Percentiles rank a stretch among this genome's conserved stretches.
Conservation (phyloP, 257 asterid genomes). For the Solanum sejunctum region DNA sequence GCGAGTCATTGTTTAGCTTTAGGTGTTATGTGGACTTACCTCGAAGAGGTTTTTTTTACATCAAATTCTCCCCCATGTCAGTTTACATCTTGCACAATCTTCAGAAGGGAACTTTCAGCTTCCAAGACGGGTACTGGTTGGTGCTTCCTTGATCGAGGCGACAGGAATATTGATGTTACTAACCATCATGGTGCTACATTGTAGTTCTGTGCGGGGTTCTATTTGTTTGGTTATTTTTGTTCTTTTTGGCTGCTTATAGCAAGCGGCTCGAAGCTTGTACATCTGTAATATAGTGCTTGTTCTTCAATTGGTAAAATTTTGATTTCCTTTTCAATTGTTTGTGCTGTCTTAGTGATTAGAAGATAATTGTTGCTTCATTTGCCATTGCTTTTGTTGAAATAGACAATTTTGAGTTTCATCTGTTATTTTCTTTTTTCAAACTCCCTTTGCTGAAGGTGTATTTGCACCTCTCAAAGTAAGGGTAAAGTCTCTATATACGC, state of each 20-base stretch:
- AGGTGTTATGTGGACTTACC: not conserved
- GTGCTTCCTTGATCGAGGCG: not conserved
- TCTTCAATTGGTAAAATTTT: not conserved
- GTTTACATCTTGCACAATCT: not conserved
- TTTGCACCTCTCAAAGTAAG: too few relatives aligned
- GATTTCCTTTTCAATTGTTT: not conserved
- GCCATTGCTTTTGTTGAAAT: not conserved
- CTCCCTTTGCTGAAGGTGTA: too few relatives aligned
- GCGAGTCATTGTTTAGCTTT: not conserved
- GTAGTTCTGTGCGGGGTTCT: not conserved
- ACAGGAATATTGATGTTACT: not conserved
- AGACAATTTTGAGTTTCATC: not conserved
- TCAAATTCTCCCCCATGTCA: not conserved
- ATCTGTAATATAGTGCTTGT: not conserved
- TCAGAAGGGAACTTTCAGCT: not conserved
- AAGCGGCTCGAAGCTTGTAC: not conserved
- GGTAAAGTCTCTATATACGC: too few relatives aligned
- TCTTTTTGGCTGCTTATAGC: not conserved
- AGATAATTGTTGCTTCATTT: not conserved
- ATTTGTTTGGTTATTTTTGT: not conserved
- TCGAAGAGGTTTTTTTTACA: not conserved
- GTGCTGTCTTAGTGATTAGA: not conserved
- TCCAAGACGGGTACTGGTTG: not conserved
- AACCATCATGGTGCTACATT: not conserved
- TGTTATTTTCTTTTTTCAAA: too few relatives aligned